Conservation (phyloP, 177 flowering plant species). For the Vitis hybrid region DNA sequence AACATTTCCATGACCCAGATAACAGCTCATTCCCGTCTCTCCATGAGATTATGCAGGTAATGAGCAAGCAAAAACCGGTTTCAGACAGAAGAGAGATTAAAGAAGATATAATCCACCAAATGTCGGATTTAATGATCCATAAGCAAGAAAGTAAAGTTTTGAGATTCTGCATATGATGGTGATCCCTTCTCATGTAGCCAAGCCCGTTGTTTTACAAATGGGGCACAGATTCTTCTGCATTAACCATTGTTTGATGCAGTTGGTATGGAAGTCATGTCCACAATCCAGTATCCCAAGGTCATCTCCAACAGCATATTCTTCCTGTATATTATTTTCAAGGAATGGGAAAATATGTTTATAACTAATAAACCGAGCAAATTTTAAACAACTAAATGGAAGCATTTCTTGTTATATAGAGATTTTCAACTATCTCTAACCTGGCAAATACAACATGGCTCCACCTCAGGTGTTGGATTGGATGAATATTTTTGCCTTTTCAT, state of each 20-base stretch:
- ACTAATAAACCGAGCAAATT: not conserved
- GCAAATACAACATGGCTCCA: conserved; percentile 85
- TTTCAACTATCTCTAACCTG: conserved; percentile 42
- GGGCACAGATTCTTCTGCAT: conserved; percentile 78
- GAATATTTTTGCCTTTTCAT: conserved; percentile 51
- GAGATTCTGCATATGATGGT: not conserved
- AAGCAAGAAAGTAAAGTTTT: not conserved
- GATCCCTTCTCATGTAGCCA: conserved; percentile 33
- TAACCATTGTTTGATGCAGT: conserved; percentile 85
- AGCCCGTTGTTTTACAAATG: conserved; percentile 71
- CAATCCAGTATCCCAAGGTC: conserved; percentile 67
- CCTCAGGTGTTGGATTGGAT: conserved; percentile 18
- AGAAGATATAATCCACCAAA: not conserved
- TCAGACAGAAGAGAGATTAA: not conserved
- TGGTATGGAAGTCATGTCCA: conserved; percentile 78
- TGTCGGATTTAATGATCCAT: conserved; percentile 3
- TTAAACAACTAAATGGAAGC: no score
- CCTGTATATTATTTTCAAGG: conserved; percentile 40
- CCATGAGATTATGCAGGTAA: not conserved
- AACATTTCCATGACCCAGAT: not conserved
- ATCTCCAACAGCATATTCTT: conserved; percentile 65
- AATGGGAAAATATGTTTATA: not conserved
- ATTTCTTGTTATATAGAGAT: not conserved
- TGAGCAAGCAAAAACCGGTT: conserved; percentile 1
- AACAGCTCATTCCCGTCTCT: not conserved